Percentiles rank a stretch among this genome's conserved stretches.
Conservation (phyloP, 2,329 filamentous ascomycete species). For the Phialocephala sp. region DNA sequence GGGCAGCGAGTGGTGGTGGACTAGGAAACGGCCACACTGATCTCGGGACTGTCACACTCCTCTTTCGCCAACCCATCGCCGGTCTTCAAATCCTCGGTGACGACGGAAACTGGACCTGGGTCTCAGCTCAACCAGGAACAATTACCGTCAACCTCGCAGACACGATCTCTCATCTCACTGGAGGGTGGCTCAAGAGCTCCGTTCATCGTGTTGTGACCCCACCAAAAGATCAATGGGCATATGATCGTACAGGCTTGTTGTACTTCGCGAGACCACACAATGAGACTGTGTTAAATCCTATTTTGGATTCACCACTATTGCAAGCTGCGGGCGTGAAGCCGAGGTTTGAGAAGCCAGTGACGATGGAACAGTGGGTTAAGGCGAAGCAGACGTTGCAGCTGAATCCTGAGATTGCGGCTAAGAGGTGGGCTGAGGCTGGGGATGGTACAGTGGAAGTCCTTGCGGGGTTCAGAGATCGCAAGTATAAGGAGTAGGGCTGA, state of each 20-base stretch:
- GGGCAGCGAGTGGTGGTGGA: slow-evolving; percentile 50
- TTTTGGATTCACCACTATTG: slow-evolving; percentile 42
- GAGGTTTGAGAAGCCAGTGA: slow-evolving; percentile 48
- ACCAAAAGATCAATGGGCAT: slow-evolving; percentile 45
- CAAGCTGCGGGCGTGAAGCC: slow-evolving; percentile 39
- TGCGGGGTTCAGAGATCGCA: slow-evolving; percentile 41
- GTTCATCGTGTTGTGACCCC: slow-evolving; percentile 48
- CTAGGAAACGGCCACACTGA: slow-evolving; percentile 61
- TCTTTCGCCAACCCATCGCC: slow-evolving; percentile 64
- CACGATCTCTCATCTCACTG: slow-evolving; percentile 54
- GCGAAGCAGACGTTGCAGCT: slow-evolving; percentile 46
- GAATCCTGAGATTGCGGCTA: slow-evolving; percentile 42
- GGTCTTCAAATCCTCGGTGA: slow-evolving; percentile 60
- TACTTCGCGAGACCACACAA: slow-evolving; percentile 50
- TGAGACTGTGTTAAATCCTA: slow-evolving; percentile 38
- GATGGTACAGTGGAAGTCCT: slow-evolving; percentile 49
- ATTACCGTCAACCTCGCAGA: slow-evolving; percentile 59
- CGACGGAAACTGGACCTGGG: slow-evolving; percentile 56
- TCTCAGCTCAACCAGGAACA: slow-evolving; percentile 54
- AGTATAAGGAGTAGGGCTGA: slow-evolving; percentile 29
- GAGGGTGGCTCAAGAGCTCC: slow-evolving; percentile 52
- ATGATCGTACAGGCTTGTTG: slow-evolving; percentile 51
- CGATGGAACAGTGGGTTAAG: slow-evolving; percentile 52
- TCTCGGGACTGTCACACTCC: slow-evolving; percentile 59
- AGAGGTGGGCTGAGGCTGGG: slow-evolving; percentile 42